Conservation (phyloP, 2,329 filamentous ascomycete species). For the Zalaria obscura region DNA sequence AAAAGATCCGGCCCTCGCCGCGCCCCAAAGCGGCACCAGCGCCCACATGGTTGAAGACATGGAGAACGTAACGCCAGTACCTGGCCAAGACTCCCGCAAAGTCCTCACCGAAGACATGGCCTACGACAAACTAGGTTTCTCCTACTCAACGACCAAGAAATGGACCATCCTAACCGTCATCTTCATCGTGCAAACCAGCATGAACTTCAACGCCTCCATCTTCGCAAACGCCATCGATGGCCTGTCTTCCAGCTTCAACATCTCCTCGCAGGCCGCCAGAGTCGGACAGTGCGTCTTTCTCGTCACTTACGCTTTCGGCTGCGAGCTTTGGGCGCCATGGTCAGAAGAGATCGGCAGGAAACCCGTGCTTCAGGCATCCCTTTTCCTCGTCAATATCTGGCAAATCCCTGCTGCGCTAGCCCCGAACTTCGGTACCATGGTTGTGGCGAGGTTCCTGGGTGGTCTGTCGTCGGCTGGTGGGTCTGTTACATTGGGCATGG, state of each 20-base stretch:
- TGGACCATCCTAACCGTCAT: slow-evolving; percentile 37
- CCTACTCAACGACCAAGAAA: slow-evolving; percentile 29
- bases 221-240: slow-evolving; percentile 41
- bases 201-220: slow-evolving; percentile 41
- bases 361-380: slow-evolving; percentile 30
- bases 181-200: slow-evolving; percentile 38
- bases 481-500: slow-evolving; percentile 46
- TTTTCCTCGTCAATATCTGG: slow-evolving; percentile 35
- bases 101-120: slow-evolving; percentile 5
- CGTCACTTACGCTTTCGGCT: slow-evolving; percentile 31
- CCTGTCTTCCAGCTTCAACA: slow-evolving; percentile 20
- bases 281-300: slow-evolving; percentile 30
- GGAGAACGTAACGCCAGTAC: too few relatives aligned
- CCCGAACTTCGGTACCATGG: slow-evolving; percentile 22
- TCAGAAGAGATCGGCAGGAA: slow-evolving; percentile 34
- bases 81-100: too few relatives aligned
- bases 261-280: slow-evolving; percentile 26
- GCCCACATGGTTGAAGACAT: too few relatives aligned
- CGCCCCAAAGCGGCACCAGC: too few relatives aligned
- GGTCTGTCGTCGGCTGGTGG: slow-evolving; percentile 46
- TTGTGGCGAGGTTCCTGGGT: slow-evolving; percentile 29
- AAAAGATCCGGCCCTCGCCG: too few relatives aligned
- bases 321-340: slow-evolving; percentile 37
- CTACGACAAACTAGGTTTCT: slow-evolving; percentile 25
- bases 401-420: slow-evolving; percentile 28